Conservation (phyloP, 1,139 yeast genomes). For the Protomyces arabidopsidicola region DNA sequence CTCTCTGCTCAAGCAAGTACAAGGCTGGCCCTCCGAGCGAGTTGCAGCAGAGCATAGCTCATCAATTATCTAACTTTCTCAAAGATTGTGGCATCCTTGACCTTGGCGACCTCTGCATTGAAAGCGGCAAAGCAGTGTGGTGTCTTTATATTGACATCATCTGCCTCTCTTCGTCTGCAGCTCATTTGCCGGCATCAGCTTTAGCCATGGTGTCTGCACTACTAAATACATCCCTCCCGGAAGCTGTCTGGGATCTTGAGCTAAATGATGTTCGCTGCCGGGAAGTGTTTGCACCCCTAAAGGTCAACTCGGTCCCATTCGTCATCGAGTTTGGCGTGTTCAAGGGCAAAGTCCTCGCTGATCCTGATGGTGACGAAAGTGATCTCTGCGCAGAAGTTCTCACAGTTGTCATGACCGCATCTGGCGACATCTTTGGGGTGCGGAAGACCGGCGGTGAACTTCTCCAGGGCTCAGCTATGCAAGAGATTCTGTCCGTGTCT, state of each 20-base stretch:
- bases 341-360: conserved; percentile 27
- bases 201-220: conserved; percentile 28
- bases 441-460: conserved; percentile 21
- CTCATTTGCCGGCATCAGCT: conserved; percentile 28
- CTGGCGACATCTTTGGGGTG: conserved; percentile 2
- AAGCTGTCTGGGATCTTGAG: conserved; percentile 31
- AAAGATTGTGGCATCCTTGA: conserved; percentile 7
- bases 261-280: conserved; percentile 17
- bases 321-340: conserved; percentile 30
- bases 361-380: conserved; percentile 30
- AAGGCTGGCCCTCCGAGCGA: conserved; percentile 29
- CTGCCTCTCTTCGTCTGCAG: conserved; percentile 30
- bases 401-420: conserved; percentile 10
- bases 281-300: conserved; percentile 14
- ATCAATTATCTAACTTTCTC: conserved; percentile 16
- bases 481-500: conserved; percentile 5
- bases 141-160: conserved; percentile 28
- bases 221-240: conserved; percentile 27
- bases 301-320: conserved; percentile 3
- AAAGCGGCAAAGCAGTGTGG: conserved; percentile 30
- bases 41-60: conserved; percentile 29
- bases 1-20: conserved; percentile 25
- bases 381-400: conserved; percentile 25
- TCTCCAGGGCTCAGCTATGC: background rate
- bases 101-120: conserved; percentile 29